These are phyloP conservation scores for Meira miltonrushii DNA, from an alignment of 1,284 basidiomycete genomes.

Conservation along the genomic window DNA sequence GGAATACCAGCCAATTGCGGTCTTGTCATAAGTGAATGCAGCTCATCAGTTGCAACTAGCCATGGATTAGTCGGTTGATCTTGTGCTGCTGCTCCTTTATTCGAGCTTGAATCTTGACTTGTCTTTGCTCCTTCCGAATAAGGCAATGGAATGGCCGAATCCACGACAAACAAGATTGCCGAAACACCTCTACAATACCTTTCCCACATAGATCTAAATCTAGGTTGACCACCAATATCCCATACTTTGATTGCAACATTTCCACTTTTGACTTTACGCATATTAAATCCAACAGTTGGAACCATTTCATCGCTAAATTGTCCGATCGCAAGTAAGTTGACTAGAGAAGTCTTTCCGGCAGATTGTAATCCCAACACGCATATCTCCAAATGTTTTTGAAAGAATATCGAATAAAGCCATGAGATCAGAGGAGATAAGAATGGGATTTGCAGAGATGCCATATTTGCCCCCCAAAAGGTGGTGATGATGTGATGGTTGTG, in stretches of 20 bases:
- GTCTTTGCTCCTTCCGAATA: conserved; percentile 14
- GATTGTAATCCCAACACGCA: conserved; percentile 90
- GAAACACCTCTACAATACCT: conserved; percentile 90
- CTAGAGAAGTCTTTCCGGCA: conserved; percentile 85
- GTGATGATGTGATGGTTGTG: neutral
- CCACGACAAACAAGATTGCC: conserved; percentile 73
- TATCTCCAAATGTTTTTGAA: conserved; percentile 84
- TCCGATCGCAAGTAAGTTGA: conserved; percentile 80
- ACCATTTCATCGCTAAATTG: conserved; percentile 81
- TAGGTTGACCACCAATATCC: conserved; percentile 91
- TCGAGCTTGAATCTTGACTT: conserved; percentile 4
- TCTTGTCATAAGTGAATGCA: conserved; percentile 76
- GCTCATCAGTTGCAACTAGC: conserved; percentile 73
- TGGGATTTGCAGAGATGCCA: conserved; percentile 8
- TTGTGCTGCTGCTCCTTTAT: neutral
- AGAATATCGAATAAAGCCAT: conserved; percentile 62
- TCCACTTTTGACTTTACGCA: conserved; percentile 70
- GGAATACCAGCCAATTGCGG: conserved; percentile 73
- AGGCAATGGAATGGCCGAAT: conserved; percentile 22
- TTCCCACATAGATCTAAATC: conserved; percentile 82
- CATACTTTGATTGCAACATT: conserved; percentile 88
- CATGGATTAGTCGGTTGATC: conserved; percentile 17
- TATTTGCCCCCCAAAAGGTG: neutral
- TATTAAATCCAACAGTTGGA: conserved; percentile 74
- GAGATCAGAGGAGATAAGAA: conserved; percentile 34